phyloP scores from a whole-genome alignment of 768 basidiomycete genomes.

The Russula sp. region DNA sequence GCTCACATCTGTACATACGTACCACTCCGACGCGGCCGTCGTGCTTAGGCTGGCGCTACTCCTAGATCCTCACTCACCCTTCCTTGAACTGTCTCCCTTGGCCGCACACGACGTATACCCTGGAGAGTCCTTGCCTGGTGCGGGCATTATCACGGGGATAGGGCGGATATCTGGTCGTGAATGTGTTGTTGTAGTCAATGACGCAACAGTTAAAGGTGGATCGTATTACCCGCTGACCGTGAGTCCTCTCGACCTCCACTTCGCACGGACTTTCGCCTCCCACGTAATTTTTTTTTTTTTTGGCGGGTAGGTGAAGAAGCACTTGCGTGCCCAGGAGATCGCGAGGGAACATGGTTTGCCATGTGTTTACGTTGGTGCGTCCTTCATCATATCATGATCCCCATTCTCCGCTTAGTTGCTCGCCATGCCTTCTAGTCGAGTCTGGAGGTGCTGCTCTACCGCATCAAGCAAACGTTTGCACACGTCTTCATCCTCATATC shows the following conservation, averaged over 20 bases:
- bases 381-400: slow-evolving; percentile 17
- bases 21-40: background rate
- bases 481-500: background rate
- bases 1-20: background rate
- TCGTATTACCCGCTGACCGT: slow-evolving; percentile 89
- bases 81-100: slow-evolving; percentile 81
- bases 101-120: slow-evolving; percentile 88
- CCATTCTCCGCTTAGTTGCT: slow-evolving; percentile 9
- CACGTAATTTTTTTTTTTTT: background rate
- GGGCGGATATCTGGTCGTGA: slow-evolving; percentile 72
- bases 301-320: slow-evolving; percentile 77
- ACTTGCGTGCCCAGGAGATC: slow-evolving; percentile 90
- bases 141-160: slow-evolving; percentile 84
- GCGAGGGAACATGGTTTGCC: slow-evolving; percentile 88
- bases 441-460: slow-evolving; percentile 92
- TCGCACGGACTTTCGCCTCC: background rate
- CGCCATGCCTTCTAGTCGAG: slow-evolving; percentile 56
- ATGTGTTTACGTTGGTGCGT: slow-evolving; percentile 86
- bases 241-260: slow-evolving; percentile 26
- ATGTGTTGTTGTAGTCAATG: slow-evolving; percentile 90
- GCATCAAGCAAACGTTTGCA: slow-evolving; percentile 74
- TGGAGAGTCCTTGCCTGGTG: slow-evolving; percentile 72
- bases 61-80: slow-evolving; percentile 84
- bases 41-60: slow-evolving; percentile 45
- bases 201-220: slow-evolving; percentile 90